Percentiles rank a stretch among this genome's conserved stretches.
These are phyloP conservation scores for Kwoniella sp. DNA, from an alignment of 768 basidiomycete genomes.

Conservation along the genomic window DNA sequence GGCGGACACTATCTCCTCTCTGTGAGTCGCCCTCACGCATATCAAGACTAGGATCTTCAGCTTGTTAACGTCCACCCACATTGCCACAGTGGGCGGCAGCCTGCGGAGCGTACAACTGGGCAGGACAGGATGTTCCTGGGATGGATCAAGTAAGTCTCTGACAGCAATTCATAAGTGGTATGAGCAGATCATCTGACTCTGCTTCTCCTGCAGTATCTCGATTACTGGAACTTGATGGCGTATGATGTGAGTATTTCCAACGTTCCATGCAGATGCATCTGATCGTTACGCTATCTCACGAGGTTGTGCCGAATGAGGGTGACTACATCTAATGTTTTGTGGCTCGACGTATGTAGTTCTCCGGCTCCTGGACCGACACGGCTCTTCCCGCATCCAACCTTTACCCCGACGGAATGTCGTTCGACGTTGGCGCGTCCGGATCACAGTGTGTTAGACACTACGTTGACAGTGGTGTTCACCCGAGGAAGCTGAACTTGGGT, in stretches of 20 bases:
- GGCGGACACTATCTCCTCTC: slow-evolving; percentile 15
- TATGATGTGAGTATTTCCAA: slow-evolving; percentile 14
- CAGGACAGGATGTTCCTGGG: slow-evolving; percentile 71
- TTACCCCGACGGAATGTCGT: slow-evolving; percentile 6
- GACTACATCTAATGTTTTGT: too few species aligned
- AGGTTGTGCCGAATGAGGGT: too few species aligned
- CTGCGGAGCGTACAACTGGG: slow-evolving; percentile 82
- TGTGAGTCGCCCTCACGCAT: background rate
- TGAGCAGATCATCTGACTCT: too few species aligned
- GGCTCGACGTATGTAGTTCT: slow-evolving; percentile 10
- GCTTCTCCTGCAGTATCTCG: slow-evolving; percentile 65
- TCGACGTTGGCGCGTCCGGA: slow-evolving; percentile 9
- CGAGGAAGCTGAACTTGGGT: slow-evolving; percentile 21
- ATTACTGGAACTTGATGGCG: slow-evolving; percentile 98
- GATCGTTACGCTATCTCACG: too few species aligned
- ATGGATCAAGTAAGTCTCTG: slow-evolving; percentile 67
- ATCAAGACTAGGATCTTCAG: too few species aligned
- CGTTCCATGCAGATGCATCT: too few species aligned
- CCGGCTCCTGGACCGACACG: slow-evolving; percentile 9
- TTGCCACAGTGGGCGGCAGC: slow-evolving; percentile 86
- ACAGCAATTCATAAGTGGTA: too few species aligned
- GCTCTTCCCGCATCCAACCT: slow-evolving; percentile 16
- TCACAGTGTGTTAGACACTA: slow-evolving; percentile 14
- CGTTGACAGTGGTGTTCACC: slow-evolving; percentile 1
- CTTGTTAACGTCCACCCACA: too few species aligned